Conservation (phyloP, 768 basidiomycete species). For the Boletus rubropictus region DNA sequence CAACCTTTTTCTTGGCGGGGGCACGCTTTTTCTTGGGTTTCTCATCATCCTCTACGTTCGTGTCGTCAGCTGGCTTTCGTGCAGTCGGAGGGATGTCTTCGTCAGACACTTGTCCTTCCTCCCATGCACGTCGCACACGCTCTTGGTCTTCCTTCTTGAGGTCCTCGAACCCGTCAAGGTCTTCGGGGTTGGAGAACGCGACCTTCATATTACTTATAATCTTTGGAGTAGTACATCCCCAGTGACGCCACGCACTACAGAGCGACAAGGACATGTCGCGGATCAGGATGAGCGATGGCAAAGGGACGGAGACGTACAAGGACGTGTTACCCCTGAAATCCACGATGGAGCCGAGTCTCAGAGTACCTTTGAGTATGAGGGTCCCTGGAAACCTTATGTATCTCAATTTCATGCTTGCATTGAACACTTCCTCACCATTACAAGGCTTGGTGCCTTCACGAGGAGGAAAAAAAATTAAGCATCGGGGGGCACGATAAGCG, state of each 20-base stretch:
- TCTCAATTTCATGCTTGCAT: not conserved
- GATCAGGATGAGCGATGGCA: not conserved
- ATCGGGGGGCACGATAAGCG: conserved; percentile 8
- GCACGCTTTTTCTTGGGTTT: conserved; percentile 50
- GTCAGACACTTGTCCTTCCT: conserved; percentile 70
- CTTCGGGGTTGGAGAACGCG: conserved; percentile 49
- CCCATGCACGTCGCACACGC: conserved; percentile 66
- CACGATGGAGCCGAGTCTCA: conserved; percentile 71
- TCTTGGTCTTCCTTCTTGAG: conserved; percentile 64
- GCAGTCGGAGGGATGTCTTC: conserved; percentile 80
- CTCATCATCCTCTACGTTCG: conserved; percentile 40
- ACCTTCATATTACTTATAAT: conserved; percentile 70
- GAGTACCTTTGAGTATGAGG: conserved; percentile 60
- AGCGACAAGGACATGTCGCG: not conserved
- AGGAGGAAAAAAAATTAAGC: conserved; percentile 17
- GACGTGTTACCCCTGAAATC: conserved; percentile 64
- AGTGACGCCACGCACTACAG: conserved; percentile 76
- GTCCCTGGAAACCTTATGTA: conserved; percentile 45
- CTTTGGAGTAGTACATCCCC: conserved; percentile 76
- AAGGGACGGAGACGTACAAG: conserved; percentile 44
- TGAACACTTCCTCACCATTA: conserved; percentile 39
- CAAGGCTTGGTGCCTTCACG: conserved; percentile 72
- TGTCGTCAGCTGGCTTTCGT: conserved; percentile 47
- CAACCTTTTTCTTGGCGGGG: conserved; percentile 32
- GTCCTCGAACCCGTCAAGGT: conserved; percentile 83